Conservation (phyloP, 129 eudicot genomes). For the Artemisia tridentata region DNA sequence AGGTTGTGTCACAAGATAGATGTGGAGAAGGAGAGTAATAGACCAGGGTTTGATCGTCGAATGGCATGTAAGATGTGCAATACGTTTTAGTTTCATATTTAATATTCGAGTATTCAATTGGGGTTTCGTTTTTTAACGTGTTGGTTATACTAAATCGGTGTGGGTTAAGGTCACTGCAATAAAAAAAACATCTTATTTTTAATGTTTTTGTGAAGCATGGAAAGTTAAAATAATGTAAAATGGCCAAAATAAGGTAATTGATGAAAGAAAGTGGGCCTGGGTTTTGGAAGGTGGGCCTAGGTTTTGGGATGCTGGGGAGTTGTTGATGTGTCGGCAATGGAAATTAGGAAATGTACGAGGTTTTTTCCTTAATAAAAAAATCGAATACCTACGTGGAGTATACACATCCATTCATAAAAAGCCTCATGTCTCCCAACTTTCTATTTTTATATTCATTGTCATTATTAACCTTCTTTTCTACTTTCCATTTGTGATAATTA, state of each 20-base stretch:
- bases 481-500: background rate
- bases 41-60: too few species aligned
- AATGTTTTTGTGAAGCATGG: too few species aligned
- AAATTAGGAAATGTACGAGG: constrained; percentile 28
- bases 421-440: constrained; percentile 6
- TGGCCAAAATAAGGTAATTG: constrained; percentile 1
- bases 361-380: constrained; percentile 12
- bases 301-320: constrained; percentile 6
- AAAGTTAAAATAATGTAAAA: background rate
- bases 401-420: constrained; percentile 26
- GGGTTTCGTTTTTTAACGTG: too few species aligned
- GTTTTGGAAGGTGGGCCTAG: too few species aligned
- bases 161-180: too few species aligned
- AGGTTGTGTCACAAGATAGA: too few species aligned
- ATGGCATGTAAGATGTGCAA: too few species aligned
- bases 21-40: too few species aligned
- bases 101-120: too few species aligned
- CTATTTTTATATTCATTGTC: constrained; percentile 1
- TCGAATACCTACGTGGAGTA: constrained; percentile 21
- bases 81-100: too few species aligned
- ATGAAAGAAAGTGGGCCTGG: background rate
- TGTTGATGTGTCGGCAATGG: constrained; percentile 25
- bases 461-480: background rate
- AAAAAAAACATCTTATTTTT: too few species aligned
- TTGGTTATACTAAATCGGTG: too few species aligned